Evolutionary conservation across 495 filamentous ascomycete genomes (phyloP), one percentile per base, ranked within the genome.

Genomic region (Neurospora tetraspora): DNA sequence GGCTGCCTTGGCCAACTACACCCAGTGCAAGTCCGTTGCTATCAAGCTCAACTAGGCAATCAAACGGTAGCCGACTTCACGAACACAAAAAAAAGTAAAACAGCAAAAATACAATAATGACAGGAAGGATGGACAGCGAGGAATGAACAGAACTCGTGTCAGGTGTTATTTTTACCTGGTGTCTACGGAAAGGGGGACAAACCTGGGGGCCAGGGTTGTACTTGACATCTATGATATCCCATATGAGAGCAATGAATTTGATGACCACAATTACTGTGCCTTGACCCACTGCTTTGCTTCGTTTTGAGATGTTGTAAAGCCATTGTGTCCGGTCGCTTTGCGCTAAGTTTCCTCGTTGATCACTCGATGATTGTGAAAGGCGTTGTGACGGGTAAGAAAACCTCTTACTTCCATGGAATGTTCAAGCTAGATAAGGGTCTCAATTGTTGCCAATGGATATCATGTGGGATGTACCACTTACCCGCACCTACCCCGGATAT

Each of bases 1-100:
- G 86, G 94, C 91, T 70, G 96, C 94, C 9, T 83, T 99, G 69
- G 90, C 91, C 73, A 97, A 97, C 87, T 98, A 98, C 84, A 94
- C 91, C 53, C 92, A 99, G 85, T 83, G 79, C 74, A 90, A 90
- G 85, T 85, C 85, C 34, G 88, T 90, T 16, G 79, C 84, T 37
- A 86, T 90, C 77, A 73, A 77, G 42, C 65, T 79, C 47, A 18
- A 18, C 27, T 65, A 65, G 27, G 27, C 53, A 65, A 8, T 36
- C 27, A 3, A 31, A 65, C 1, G 14, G 53, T 65, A 10, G 53
- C 53, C 53, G 23, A 18, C 14, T 65, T 65, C 1, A 65, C 27
- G 11, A 12, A 5, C 1, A 65, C 53, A 65, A 4, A 18, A 61
- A 65, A 65, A 34, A 34, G 53, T 36, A 65, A 65, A 65, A 65